Evolutionary conservation across 108 stramenopile species (phyloP).

Genomic region (Cyclotella distinguenda): DNA sequence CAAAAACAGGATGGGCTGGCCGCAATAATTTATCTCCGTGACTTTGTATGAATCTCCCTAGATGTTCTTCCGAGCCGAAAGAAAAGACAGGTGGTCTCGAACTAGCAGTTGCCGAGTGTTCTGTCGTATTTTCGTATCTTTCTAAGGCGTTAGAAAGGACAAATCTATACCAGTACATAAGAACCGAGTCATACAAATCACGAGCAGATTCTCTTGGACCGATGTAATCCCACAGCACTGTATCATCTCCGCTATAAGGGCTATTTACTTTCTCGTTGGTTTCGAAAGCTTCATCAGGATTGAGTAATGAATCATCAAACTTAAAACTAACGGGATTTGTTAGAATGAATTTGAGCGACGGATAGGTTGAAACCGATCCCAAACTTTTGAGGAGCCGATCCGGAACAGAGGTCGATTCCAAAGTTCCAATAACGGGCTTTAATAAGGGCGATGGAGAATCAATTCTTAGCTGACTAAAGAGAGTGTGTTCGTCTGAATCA

Average conservation of each 20-base stretch:
- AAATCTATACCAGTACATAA: conserved; percentile 49
- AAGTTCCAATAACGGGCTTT: conserved; percentile 35
- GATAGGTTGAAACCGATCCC: conserved; percentile 30
- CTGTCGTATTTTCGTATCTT: neutral
- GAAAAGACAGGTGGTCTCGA: conserved; percentile 33
- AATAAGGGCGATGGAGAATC: neutral
- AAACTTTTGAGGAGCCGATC: conserved; percentile 13
- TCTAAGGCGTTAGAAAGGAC: conserved; percentile 18
- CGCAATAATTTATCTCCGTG: conserved; percentile 28
- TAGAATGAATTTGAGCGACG: conserved; percentile 38
- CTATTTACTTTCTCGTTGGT: neutral
- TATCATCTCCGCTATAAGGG: conserved; percentile 10
- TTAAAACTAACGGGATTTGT: conserved; percentile 6
- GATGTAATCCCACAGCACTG: conserved; percentile 43
- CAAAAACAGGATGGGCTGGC: conserved; percentile 22
- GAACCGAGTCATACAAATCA: conserved; percentile 40
- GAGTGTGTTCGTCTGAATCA: neutral
- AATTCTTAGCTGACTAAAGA: neutral
- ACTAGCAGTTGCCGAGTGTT: neutral
- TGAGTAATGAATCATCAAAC: neutral
- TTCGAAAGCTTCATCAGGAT: conserved; percentile 4
- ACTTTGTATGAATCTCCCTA: conserved; percentile 14
- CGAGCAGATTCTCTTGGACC: conserved; percentile 30
- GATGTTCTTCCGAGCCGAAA: conserved; percentile 16
- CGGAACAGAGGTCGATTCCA: conserved; percentile 12